Percentiles rank a stretch among this genome's conserved stretches.
These are phyloP conservation scores for Fusarium humuli DNA, from an alignment of 2,329 filamentous ascomycete species.

Conservation along the genomic window DNA sequence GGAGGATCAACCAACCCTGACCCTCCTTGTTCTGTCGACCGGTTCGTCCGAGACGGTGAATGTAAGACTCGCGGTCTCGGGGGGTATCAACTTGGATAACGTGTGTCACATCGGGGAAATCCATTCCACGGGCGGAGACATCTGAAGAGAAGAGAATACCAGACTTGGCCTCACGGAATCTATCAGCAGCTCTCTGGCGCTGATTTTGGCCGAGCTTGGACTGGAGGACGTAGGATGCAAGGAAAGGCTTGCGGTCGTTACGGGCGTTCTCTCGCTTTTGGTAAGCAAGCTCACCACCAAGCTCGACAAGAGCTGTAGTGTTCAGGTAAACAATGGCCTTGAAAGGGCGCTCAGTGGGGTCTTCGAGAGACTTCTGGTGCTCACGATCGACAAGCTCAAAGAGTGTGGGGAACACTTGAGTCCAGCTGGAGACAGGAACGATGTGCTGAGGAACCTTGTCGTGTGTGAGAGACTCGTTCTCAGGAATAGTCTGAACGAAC, in stretches of 20 bases:
- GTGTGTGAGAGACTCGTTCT: constrained; percentile 87
- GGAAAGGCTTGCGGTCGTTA: constrained; percentile 53
- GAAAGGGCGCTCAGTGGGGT: constrained; percentile 70
- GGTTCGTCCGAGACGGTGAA: constrained; percentile 82
- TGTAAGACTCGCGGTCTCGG: constrained; percentile 75
- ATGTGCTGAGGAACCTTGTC: constrained; percentile 84
- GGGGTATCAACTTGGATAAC: constrained; percentile 79
- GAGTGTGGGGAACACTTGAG: constrained; percentile 81
- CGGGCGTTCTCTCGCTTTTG: constrained; percentile 52
- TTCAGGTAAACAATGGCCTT: constrained; percentile 97
- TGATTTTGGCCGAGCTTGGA: constrained; percentile 77
- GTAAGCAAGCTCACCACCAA: constrained; percentile 68
- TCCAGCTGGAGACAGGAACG: constrained; percentile 73
- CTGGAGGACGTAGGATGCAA: constrained; percentile 71
- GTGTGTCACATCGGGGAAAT: constrained; percentile 83
- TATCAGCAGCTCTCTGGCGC: constrained; percentile 77
- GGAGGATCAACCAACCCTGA: constrained; percentile 75
- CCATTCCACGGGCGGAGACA: constrained; percentile 85
- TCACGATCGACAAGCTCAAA: constrained; percentile 79
- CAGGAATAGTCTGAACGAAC: constrained; percentile 87
- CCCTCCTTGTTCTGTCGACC: constrained; percentile 80
- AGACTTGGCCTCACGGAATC: constrained; percentile 73
- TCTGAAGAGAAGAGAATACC: constrained; percentile 82
- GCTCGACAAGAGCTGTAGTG: constrained; percentile 77
- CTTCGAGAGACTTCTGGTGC: constrained; percentile 56